A percentile compares a stretch with the other conserved stretches of the same genome.
These are phyloP conservation scores for Candida morakotiae DNA, from an alignment of 805 yeast species.

Conservation along the genomic window DNA sequence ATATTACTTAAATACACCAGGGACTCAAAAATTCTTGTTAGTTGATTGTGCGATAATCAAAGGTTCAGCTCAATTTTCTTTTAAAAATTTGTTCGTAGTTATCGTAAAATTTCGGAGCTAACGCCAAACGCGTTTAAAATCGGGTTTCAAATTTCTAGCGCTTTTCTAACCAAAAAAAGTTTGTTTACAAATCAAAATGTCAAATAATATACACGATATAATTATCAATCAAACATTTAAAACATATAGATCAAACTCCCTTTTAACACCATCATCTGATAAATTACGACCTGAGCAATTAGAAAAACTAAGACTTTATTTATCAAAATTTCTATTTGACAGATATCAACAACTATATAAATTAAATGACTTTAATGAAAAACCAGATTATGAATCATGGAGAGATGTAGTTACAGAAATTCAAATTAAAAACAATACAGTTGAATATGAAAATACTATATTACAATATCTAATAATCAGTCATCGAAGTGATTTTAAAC, in stretches of 20 bases:
- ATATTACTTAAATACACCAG: too few relatives aligned
- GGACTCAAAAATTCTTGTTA: too few relatives aligned
- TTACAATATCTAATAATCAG: conserved; percentile 9
- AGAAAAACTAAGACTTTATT: conserved; percentile 7
- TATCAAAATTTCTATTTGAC: conserved; percentile 11
- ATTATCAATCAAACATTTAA: conserved; percentile 16
- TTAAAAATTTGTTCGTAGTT: too few relatives aligned
- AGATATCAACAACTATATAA: conserved; percentile 5
- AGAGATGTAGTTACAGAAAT: conserved; percentile 9
- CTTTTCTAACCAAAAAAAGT: too few relatives aligned
- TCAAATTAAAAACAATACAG: conserved; percentile 4
- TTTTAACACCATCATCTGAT: conserved; percentile 2
- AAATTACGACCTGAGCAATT: conserved; percentile 8
- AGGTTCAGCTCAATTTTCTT: too few relatives aligned
- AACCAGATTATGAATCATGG: conserved; percentile 10
- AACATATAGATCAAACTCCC: conserved; percentile 13
- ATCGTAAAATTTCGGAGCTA: too few relatives aligned
- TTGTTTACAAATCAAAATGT: conserved; percentile 5
- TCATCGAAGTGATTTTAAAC: conserved; percentile 2
- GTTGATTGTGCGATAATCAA: too few relatives aligned
- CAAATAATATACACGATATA: conserved; percentile 8
- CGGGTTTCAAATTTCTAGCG: too few relatives aligned
- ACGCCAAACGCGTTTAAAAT: not conserved
- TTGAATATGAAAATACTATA: not conserved
- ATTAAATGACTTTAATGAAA: conserved; percentile 4